phyloP scores from a whole-genome alignment of 2,329 filamentous ascomycete species.

The Emericellopsis cladophorae region DNA sequence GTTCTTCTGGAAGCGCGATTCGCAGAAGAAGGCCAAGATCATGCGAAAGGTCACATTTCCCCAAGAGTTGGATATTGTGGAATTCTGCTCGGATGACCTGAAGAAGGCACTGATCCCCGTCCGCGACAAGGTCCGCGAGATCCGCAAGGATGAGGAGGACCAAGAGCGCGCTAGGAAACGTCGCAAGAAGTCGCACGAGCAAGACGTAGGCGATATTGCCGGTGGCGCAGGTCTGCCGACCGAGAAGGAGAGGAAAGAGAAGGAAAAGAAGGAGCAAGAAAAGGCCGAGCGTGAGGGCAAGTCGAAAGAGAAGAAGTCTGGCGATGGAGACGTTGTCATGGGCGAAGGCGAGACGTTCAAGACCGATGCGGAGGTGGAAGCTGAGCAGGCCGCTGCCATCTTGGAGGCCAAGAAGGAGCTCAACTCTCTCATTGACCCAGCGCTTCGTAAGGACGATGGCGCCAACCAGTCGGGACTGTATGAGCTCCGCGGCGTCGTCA shows the following conservation, averaged over 20 bases:
- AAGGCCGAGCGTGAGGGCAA: slow-evolving; percentile 35
- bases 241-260: slow-evolving; percentile 37
- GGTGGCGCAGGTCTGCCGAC: slow-evolving; percentile 34
- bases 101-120: slow-evolving; percentile 75
- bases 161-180: slow-evolving; percentile 84
- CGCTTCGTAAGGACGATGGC: slow-evolving; percentile 63
- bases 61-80: slow-evolving; percentile 79
- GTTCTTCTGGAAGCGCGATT: slow-evolving; percentile 95
- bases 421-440: slow-evolving; percentile 60
- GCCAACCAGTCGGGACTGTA: slow-evolving; percentile 92
- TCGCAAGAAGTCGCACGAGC: slow-evolving; percentile 55
- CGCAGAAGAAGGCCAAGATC: slow-evolving; percentile 98
- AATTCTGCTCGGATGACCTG: slow-evolving; percentile 90
- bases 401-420: slow-evolving; percentile 80
- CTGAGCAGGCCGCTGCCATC: slow-evolving; percentile 66
- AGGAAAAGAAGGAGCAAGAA: slow-evolving; percentile 30
- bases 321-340: slow-evolving; percentile 61
- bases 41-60: slow-evolving; percentile 98
- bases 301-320: slow-evolving; percentile 19
- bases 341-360: slow-evolving; percentile 72
- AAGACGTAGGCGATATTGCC: slow-evolving; percentile 29
- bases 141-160: slow-evolving; percentile 90
- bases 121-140: slow-evolving; percentile 90
- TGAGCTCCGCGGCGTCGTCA: slow-evolving; percentile 86
- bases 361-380: slow-evolving; percentile 86